Conservation (phyloP, 768 basidiomycete genomes). For the Tulasnella sp. region DNA sequence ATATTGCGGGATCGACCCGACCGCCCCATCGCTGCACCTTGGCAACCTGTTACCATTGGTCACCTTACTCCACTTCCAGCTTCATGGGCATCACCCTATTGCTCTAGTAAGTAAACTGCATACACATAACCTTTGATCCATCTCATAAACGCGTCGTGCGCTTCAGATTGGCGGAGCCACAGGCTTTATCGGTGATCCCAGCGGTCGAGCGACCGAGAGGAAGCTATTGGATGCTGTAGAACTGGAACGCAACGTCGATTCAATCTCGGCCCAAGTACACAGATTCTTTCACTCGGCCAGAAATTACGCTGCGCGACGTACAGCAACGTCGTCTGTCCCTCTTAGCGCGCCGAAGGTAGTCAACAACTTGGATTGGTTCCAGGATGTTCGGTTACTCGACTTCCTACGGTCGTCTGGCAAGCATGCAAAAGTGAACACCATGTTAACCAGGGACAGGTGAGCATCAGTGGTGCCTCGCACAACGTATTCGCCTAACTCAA, state of each 20-base stretch:
- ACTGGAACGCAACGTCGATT: constrained; percentile 53
- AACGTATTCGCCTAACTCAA: background rate
- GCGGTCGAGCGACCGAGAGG: constrained; percentile 76
- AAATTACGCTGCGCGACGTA: constrained; percentile 42
- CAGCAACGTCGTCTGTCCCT: constrained; percentile 11
- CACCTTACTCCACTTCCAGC: constrained; percentile 75
- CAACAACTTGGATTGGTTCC: constrained; percentile 73
- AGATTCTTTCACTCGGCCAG: constrained; percentile 61
- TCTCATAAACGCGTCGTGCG: constrained; percentile 2
- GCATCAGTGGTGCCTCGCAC: constrained; percentile 19
- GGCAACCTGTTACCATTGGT: constrained; percentile 89
- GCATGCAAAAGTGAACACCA: constrained; percentile 71
- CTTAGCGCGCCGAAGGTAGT: constrained; percentile 33
- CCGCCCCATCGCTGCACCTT: constrained; percentile 79
- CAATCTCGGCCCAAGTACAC: constrained; percentile 54
- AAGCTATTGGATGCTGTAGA: constrained; percentile 48
- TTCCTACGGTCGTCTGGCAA: constrained; percentile 78
- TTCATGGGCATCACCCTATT: constrained; percentile 72
- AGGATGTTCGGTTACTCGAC: constrained; percentile 59
- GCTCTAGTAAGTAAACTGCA: constrained; percentile 54
- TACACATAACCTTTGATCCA: background rate
- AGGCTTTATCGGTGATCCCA: constrained; percentile 93
- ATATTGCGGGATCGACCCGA: constrained; percentile 90
- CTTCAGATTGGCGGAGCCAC: constrained; percentile 94
- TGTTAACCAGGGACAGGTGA: constrained; percentile 86